Base-by-base conservation (phyloP, 1,284 basidiomycete species). In the Ceratobasidium sp. region DNA sequence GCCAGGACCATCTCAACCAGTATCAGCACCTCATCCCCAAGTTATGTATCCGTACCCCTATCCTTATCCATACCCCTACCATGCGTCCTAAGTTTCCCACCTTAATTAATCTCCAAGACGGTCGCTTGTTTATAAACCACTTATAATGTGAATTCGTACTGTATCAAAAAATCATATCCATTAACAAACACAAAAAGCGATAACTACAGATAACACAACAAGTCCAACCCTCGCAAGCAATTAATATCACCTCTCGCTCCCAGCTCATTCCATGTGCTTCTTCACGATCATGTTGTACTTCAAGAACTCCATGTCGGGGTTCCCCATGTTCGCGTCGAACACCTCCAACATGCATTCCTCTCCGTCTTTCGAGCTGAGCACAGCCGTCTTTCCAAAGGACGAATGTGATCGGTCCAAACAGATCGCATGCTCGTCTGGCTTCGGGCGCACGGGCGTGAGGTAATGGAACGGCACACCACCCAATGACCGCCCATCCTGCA, bases 161-260 rank as follows among this genome's bases (percentile, higher is more conserved):
- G 29, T 33, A 29, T n/a, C 48, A 66, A 19, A 56, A 4, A 60
- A 72, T 51, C 56, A 33, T 60, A 60, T 72, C 67, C 48, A 60
- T 72, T 72, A 72, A 72, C 63, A 72, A 51, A 66, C 54, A 60
- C 53, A 69, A 47, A 53, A 72, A 72, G 56, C 54, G 33, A 59
- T 45, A 59, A 45, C 44, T 47, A 44, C 60, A 45, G 41, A 57
- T 56, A 29, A 44, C 66, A 45, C 48, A 47, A 57, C 11, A 41
- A 41, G 36, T 41, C 36, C 36, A 41, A 41, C 36, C 29, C 3
- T 36, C 36, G 17, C 31, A 60, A 19, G 24, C 17, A 51, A 19
- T 51, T 51, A 19, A 51, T 7, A 24, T n/a, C 50, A 44, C 19
- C 17, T n/a, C 36, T 41, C 66, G 9, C 53, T 27, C 45, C n/a